These are phyloP conservation scores for Phaseolus lunatus DNA, from an alignment of 306 rosid genomes.

Conservation along the genomic window DNA sequence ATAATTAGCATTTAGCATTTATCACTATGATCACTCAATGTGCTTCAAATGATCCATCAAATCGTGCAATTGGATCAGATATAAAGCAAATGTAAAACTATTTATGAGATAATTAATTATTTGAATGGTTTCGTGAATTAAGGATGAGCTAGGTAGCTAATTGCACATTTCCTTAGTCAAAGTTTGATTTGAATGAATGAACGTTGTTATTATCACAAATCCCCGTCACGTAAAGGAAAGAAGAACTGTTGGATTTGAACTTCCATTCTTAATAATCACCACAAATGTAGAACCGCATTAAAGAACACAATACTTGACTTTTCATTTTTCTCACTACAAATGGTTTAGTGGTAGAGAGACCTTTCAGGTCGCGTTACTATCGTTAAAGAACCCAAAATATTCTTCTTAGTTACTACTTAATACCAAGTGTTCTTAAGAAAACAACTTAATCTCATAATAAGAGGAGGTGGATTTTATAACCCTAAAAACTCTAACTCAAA, in stretches of 20 bases:
- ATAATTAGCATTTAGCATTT: slow-evolving; percentile 22
- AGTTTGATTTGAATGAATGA: slow-evolving; percentile 25
- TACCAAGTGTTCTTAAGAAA: no score
- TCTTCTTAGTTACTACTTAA: no score
- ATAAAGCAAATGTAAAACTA: no score
- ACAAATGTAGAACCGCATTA: not conserved
- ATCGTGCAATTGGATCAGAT: no score
- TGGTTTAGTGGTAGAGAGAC: not conserved
- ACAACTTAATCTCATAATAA: no score
- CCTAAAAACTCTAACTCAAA: no score
- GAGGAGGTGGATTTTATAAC: no score
- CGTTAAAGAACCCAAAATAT: not conserved
- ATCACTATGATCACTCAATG: slow-evolving; percentile 4
- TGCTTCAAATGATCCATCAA: no score
- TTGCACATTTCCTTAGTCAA: slow-evolving; percentile 27
- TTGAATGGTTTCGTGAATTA: not conserved
- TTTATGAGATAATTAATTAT: not conserved
- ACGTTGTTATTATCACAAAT: not conserved
- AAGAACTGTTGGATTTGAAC: slow-evolving; percentile 20
- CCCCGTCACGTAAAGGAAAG: slow-evolving; percentile 15
- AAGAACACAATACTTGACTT: slow-evolving; percentile 15
- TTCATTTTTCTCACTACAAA: slow-evolving; percentile 5
- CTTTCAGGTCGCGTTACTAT: not conserved
- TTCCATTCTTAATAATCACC: not conserved
- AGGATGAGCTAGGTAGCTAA: not conserved